Base-by-base conservation (phyloP, 768 basidiomycete genomes). In the Neoboletus brunneissimus region DNA sequence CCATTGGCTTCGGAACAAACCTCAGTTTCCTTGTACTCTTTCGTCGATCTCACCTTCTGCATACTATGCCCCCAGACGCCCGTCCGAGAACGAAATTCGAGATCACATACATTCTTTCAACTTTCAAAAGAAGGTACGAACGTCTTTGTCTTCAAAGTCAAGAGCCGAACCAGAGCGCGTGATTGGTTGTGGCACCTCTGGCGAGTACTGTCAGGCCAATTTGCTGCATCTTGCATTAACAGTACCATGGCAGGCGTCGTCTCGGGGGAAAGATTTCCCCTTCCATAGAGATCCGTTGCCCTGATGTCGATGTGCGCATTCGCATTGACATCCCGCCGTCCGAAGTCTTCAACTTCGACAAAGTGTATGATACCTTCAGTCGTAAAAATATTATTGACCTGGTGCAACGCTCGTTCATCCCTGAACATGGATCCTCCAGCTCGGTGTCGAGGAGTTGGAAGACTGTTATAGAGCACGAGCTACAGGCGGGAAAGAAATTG, bases 161-260 rank as follows among this genome's bases (percentile, higher is more conserved):
- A 88, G 68, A 86, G 84, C 59, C 82, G 90, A 29, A 85, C 88
- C 6, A 77, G 92, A 50, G 87, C 90, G 1, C 78, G 83, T 38
- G 94, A 97, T 69, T 98, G 95, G 95, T 77, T 85, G 44, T 97
- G 94, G 94, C 80, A 83, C 51, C 74, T 97, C 45, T 94, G 91
- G 94, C 87, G 61, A 53, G 73, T 53, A 51, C 31, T 37, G 7
- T n/a, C 41, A 20, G 2, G 23, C 16, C 41, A n/a, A 43, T 31
- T 32, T 16, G 10, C 18, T 13, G 25, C 15, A 42, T 20, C n/a
- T 34, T 41, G 10, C 23, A 8, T 37, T 57, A 62, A 58, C 38
- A 35, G 29, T 34, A 22, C 8, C 42, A 41, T 23, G 32, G 10
- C 55, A 93, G 91, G 88, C 81, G 80, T 48, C 78, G 82, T 50